phyloP scores from a whole-genome alignment of 192 early-diverging fungal species.

The Coemansia sp. region DNA sequence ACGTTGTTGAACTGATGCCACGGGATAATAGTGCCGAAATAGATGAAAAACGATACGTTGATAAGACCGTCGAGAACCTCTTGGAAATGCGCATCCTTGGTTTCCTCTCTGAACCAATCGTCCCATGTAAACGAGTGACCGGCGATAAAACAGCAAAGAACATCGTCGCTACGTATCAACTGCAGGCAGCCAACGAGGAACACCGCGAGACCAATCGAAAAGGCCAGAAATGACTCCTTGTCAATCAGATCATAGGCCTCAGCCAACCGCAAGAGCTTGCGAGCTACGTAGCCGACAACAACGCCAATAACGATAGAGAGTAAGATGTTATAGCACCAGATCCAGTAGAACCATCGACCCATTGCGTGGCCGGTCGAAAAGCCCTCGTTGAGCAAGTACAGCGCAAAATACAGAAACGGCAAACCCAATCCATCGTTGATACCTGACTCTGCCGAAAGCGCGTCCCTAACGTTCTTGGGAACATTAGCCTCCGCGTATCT shows the following conservation, averaged over 20 bases:
- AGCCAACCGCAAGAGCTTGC: constrained; percentile 72
- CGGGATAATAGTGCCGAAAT: constrained; percentile 81
- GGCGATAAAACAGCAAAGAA: constrained; percentile 78
- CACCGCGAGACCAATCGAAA: constrained; percentile 78
- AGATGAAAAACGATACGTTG: constrained; percentile 90
- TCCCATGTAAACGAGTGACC: constrained; percentile 89
- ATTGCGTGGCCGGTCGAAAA: constrained; percentile 65
- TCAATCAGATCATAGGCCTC: constrained; percentile 81
- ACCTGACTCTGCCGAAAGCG: constrained; percentile 81
- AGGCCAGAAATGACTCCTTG: constrained; percentile 87
- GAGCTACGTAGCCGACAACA: constrained; percentile 72
- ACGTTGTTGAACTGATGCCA: constrained; percentile 73
- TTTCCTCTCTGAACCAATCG: constrained; percentile 88
- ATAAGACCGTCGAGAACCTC: constrained; percentile 91
- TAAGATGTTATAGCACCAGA: constrained; percentile 83
- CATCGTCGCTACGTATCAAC: constrained; percentile 73
- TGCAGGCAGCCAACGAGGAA: constrained; percentile 72
- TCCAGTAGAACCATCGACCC: constrained; percentile 79
- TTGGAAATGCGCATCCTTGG: constrained; percentile 87
- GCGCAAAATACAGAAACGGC: constrained; percentile 78
- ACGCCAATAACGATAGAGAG: constrained; percentile 77
- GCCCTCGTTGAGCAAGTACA: constrained; percentile 67
- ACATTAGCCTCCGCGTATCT: constrained; percentile 93
- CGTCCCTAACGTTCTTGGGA: constrained; percentile 76
- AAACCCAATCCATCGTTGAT: constrained; percentile 90